Conservation (phyloP, 805 yeast species). For the Ogataea allantospora region DNA sequence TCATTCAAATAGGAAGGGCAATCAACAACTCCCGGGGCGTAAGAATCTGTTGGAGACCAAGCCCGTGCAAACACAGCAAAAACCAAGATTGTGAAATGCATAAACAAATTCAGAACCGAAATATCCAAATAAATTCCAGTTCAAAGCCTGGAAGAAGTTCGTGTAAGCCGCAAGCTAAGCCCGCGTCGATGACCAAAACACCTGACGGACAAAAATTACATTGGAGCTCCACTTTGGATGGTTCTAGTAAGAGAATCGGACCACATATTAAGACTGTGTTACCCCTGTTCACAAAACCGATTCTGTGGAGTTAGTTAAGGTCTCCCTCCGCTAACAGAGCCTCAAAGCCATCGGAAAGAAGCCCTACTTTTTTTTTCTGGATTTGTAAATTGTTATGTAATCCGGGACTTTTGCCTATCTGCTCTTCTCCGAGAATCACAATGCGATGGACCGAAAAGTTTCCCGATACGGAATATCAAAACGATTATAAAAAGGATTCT, state of each 20-base stretch:
- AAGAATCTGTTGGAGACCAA: slow-evolving; percentile 58
- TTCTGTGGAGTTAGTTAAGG: no score
- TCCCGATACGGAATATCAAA: slow-evolving; percentile 2
- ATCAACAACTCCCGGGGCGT: slow-evolving; percentile 58
- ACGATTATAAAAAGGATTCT: slow-evolving; percentile 1
- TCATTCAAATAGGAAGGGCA: slow-evolving; percentile 45
- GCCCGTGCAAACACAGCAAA: slow-evolving; percentile 16
- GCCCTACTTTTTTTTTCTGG: no score
- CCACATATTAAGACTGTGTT: no score
- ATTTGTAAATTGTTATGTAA: no score
- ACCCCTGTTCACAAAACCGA: no score
- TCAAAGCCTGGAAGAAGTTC: slow-evolving; percentile 1
- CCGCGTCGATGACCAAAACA: no score
- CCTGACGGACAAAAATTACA: no score
- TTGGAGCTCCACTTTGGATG: no score
- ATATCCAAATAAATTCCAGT: background rate
- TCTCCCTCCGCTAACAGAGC: no score
- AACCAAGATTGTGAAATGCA: slow-evolving; percentile 2
- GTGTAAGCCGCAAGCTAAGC: no score
- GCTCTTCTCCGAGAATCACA: background rate
- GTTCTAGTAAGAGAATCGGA: no score
- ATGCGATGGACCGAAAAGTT: background rate
- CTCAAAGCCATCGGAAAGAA: no score
- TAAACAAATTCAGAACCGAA: background rate
- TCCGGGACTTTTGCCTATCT: background rate